A percentile compares a stretch with the other conserved stretches of the same genome.
Evolutionary conservation across 139 green algal genomes (phyloP).

Genomic region (Chlamydomonas incerta): DNA sequence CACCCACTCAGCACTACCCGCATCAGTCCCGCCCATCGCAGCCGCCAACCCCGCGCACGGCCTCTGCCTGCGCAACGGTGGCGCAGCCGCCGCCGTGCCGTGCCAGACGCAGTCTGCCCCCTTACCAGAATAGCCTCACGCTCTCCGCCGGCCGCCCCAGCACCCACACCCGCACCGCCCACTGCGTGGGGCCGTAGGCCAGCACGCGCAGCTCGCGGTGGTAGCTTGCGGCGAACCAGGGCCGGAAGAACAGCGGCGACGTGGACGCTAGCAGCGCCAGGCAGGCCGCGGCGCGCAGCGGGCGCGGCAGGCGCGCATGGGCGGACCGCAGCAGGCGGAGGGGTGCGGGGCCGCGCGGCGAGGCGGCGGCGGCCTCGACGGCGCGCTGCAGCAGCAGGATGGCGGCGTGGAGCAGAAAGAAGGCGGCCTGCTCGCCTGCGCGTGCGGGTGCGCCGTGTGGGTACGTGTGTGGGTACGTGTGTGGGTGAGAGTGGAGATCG

Average conservation of each 20-base stretch:
- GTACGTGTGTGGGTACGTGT: too few relatives aligned
- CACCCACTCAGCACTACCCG: too few relatives aligned
- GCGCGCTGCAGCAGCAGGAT: neutral
- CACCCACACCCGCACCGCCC: constrained; percentile 6
- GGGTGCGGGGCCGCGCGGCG: too few relatives aligned
- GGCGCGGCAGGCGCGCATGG: neutral
- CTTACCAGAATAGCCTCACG: neutral
- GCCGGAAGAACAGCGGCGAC: constrained; percentile 12
- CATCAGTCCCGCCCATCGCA: too few relatives aligned
- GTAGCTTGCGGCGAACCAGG: constrained; percentile 32
- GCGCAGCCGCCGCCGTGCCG: too few relatives aligned
- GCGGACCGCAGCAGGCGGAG: too few relatives aligned
- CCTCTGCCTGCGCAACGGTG: too few relatives aligned
- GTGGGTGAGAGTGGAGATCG: too few relatives aligned
- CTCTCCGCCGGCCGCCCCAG: neutral
- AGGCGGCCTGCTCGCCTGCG: constrained; percentile 33
- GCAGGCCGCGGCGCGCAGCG: neutral
- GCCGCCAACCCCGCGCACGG: too few relatives aligned
- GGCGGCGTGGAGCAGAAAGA: constrained; percentile 25
- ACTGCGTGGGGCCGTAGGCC: constrained; percentile 7
- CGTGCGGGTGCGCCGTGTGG: too few relatives aligned
- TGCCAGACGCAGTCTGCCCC: too few relatives aligned
- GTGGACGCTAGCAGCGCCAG: neutral
- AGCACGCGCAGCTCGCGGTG: constrained; percentile 42
- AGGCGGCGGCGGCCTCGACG: neutral